These are phyloP conservation scores for Trichoderma orchidacearum DNA, from an alignment of 495 filamentous ascomycete species.

Conservation along the genomic window DNA sequence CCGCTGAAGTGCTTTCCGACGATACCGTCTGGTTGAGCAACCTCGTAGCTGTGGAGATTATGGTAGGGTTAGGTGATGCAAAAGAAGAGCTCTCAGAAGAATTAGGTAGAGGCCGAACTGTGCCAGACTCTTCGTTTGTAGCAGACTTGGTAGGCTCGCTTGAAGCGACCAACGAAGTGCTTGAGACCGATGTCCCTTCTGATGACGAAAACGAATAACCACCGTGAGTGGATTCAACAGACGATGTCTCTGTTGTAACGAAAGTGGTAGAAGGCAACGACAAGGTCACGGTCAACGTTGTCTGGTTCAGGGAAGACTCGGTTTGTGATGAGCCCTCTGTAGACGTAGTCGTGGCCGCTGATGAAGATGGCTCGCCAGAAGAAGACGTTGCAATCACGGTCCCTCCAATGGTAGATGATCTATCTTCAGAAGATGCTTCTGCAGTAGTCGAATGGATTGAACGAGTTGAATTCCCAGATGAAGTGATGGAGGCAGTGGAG, in stretches of 20 bases:
- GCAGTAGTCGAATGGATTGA: background rate
- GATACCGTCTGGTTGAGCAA: background rate
- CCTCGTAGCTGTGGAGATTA: background rate
- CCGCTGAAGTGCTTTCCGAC: background rate
- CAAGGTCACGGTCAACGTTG: background rate
- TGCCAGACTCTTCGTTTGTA: background rate
- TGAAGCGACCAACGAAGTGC: background rate
- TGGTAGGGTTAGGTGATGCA: background rate
- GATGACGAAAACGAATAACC: background rate
- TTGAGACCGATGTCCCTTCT: background rate
- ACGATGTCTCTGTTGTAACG: background rate
- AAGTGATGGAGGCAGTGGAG: background rate
- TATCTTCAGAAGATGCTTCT: background rate
- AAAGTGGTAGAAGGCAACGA: background rate
- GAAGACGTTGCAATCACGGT: background rate
- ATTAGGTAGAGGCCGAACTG: background rate
- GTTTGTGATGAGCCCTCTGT: background rate
- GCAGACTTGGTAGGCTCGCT: background rate
- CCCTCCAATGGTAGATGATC: background rate
- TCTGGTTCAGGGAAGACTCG: background rate
- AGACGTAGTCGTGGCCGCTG: background rate
- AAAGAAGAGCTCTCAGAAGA: background rate
- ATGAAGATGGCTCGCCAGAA: background rate
- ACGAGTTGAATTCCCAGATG: background rate
- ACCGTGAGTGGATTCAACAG: background rate